Evolutionary conservation across 2,329 filamentous ascomycete species (phyloP), one percentile per base, ranked within the genome.

Genomic region (Ceratocystiopsis sp.): DNA sequence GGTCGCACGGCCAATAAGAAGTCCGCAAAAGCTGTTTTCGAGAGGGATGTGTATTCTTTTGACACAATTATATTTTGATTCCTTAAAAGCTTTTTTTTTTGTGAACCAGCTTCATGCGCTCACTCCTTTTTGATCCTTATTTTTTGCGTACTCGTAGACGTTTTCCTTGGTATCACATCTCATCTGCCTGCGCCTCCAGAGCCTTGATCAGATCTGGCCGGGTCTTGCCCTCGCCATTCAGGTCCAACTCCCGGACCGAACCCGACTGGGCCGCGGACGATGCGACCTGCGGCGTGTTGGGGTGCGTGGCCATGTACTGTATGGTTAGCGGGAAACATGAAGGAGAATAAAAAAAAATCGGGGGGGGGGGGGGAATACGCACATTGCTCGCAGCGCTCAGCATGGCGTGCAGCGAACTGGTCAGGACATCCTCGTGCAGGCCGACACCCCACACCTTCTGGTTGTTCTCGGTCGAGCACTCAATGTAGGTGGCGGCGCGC

Each of bases 401-500:
- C 52, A 94, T 67, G 45, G 87, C 87, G 58, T 86, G 82, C 55
- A 95, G 71, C 59, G 80, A 87, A 53, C 84, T 86, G 60, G 93
- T 84, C 17, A 93, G 84, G 47, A 93, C 84, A 66, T 94, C 89
- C 58, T 89, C 80, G 58, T 95, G 84, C 52, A 95, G 84, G 33
- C 84, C 86, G 8, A 94, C 81, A 52, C 86, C 86, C 85, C 86
- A 94, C 3, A 93, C 80, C 54, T 75, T 80, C 54, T 84, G 69
- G 43, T 71, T 79, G 39, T 73, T 75, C 4, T 72, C 63, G 17
- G 78, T 71, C 25, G 73, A 86, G 61, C 86, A 94, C 61, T 95
- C 84, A 50, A 96, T 93, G 58, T 93, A 96, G 2, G 87, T 84
- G 2, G 86, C 89, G n/a, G 89, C 89, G 66, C 93, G 93, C 51